phyloP scores from a whole-genome alignment of 2,329 filamentous ascomycete genomes.

The Trichoderma guizhouense region DNA sequence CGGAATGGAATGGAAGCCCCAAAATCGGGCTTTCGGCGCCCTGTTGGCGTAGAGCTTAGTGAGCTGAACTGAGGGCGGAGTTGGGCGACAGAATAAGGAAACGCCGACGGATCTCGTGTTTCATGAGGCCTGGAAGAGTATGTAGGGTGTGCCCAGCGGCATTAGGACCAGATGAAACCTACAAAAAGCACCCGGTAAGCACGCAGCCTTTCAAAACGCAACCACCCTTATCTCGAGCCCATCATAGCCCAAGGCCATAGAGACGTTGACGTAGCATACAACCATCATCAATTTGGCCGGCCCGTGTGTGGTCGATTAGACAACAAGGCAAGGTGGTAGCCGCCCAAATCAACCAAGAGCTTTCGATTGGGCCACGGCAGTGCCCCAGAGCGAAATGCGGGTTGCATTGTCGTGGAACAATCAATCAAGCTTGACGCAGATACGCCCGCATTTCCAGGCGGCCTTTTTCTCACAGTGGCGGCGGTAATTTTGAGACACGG shows the following conservation, averaged over 20 bases:
- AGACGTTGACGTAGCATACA: background rate
- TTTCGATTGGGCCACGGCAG: background rate
- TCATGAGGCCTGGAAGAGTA: background rate
- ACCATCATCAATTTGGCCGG: background rate
- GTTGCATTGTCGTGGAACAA: background rate
- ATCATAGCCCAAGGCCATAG: background rate
- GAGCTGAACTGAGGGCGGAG: constrained; percentile 1
- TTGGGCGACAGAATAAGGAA: background rate
- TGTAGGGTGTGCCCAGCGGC: background rate
- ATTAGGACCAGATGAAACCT: background rate
- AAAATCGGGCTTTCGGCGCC: background rate
- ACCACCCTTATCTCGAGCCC: background rate
- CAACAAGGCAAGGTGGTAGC: background rate
- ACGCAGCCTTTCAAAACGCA: background rate
- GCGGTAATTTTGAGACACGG: constrained; percentile 11
- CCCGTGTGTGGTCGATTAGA: background rate
- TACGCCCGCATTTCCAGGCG: background rate
- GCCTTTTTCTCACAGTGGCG: background rate
- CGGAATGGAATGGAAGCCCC: constrained; percentile 8
- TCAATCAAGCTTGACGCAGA: constrained; percentile 5
- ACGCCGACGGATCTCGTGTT: background rate
- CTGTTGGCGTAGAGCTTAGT: background rate
- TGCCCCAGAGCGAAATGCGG: background rate
- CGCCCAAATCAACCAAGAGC: background rate
- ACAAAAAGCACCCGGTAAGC: constrained; percentile 3